Evolutionary conservation across 2,329 filamentous ascomycete species (phyloP).

Genomic region (Emergomyces orientalis): DNA sequence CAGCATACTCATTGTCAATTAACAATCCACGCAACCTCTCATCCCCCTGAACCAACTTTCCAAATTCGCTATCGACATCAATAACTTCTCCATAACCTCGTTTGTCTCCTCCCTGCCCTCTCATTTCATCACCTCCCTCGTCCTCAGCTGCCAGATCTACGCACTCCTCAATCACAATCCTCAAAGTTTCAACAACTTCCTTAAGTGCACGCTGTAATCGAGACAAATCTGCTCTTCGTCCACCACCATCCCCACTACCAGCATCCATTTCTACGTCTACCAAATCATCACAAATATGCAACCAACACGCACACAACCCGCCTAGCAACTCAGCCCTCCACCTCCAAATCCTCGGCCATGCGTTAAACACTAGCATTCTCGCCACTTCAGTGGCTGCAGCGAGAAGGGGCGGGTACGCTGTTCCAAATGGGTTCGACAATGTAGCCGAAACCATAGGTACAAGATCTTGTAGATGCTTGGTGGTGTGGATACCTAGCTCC

Average conservation of each 20-base stretch:
- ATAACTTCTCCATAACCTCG: conserved; percentile 19
- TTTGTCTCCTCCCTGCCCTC: conserved; percentile 17
- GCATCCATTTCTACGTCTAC: conserved; percentile 6
- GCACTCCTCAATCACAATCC: conserved; percentile 19
- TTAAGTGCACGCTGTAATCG: conserved; percentile 24
- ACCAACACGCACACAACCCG: conserved; percentile 54
- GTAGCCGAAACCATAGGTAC: conserved; percentile 57
- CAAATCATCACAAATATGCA: conserved; percentile 41
- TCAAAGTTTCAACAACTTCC: conserved; percentile 23
- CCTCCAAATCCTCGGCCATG: conserved; percentile 58
- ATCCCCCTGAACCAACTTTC: conserved; percentile 30
- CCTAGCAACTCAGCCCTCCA: conserved; percentile 58
- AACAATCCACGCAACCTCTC: conserved; percentile 23
- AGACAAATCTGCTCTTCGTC: conserved; percentile 12
- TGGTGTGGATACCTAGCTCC: conserved; percentile 30
- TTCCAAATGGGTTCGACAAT: conserved; percentile 59
- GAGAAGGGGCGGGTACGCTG: conserved; percentile 47
- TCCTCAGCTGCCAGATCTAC: not conserved
- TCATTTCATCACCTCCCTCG: conserved; percentile 3
- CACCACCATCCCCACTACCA: not conserved
- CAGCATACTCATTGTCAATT: conserved; percentile 11
- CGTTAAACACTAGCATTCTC: conserved; percentile 50
- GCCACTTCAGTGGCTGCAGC: conserved; percentile 46
- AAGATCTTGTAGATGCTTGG: conserved; percentile 47
- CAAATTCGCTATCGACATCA: conserved; percentile 27